Percentiles rank a stretch among this genome's conserved stretches.
phyloP scores from a whole-genome alignment of 2,329 filamentous ascomycete genomes.

The Thelonectria discophora region DNA sequence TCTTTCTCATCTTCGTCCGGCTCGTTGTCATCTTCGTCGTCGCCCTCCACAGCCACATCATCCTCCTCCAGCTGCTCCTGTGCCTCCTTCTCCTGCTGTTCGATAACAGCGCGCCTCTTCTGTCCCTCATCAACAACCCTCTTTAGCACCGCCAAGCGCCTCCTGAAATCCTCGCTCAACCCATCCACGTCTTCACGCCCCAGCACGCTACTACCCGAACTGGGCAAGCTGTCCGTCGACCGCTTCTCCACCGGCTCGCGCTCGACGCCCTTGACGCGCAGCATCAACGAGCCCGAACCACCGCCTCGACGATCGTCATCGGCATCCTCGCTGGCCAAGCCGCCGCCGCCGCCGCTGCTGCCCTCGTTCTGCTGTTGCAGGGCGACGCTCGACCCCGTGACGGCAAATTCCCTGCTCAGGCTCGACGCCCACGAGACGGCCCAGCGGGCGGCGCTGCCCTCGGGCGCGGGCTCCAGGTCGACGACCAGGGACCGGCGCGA shows the following conservation, averaged over 20 bases:
- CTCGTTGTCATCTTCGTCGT: constrained; percentile 19
- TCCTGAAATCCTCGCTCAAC: constrained; percentile 66
- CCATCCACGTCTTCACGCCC: constrained; percentile 58
- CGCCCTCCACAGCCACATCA: constrained; percentile 30
- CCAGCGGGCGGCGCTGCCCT: constrained; percentile 54
- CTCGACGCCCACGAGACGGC: constrained; percentile 74
- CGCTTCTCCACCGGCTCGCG: constrained; percentile 47
- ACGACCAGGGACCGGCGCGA: constrained; percentile 63
- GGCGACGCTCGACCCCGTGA: constrained; percentile 56
- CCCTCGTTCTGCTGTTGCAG: constrained; percentile 55
- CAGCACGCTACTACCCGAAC: constrained; percentile 45
- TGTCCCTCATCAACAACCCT: constrained; percentile 64
- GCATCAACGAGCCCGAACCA: constrained; percentile 44
- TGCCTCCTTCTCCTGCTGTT: constrained; percentile 23
- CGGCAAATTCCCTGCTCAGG: constrained; percentile 77
- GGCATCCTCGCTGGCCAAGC: constrained; percentile 38
- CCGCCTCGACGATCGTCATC: constrained; percentile 35
- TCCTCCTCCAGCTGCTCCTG: constrained; percentile 26
- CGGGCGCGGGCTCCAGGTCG: constrained; percentile 56
- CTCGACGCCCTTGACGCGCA: constrained; percentile 51
- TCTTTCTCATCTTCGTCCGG: constrained; percentile 15
- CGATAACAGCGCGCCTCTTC: constrained; percentile 50
- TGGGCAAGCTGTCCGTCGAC: constrained; percentile 37
- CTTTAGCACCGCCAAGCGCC: constrained; percentile 63
- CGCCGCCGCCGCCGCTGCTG: constrained; percentile 38